Evolutionary conservation across 225 moss, liverwort and hornwort species (phyloP).

Genomic region (Marchantia paleacea): DNA sequence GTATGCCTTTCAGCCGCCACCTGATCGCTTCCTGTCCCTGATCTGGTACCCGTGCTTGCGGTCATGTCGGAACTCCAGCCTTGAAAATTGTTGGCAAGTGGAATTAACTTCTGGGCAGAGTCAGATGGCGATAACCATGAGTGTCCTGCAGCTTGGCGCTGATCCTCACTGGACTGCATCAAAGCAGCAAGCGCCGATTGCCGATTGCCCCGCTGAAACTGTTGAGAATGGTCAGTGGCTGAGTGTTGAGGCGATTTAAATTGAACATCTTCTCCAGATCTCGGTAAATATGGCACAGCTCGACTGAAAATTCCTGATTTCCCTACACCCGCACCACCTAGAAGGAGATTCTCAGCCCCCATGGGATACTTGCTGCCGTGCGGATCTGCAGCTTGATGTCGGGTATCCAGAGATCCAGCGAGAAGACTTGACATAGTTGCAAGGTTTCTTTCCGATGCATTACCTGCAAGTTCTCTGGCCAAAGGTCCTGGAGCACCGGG

Average conservation of each 20-base stretch:
- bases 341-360: slow-evolving; percentile 15
- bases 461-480: slow-evolving; percentile 4
- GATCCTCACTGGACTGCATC: slow-evolving; percentile 29
- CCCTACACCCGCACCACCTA: slow-evolving; percentile 2
- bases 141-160: slow-evolving; percentile 23
- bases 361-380: slow-evolving; percentile 11
- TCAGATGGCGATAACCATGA: slow-evolving; percentile 29
- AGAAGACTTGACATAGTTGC: not conserved
- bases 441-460: slow-evolving; percentile 19
- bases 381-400: slow-evolving; percentile 12
- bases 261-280: slow-evolving; percentile 18
- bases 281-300: slow-evolving; percentile 17
- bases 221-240: slow-evolving; percentile 18
- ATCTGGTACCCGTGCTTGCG: slow-evolving; percentile 21
- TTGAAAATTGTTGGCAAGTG: slow-evolving; percentile 35
- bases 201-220: slow-evolving; percentile 26
- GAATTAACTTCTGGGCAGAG: slow-evolving; percentile 25
- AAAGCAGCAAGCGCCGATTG: slow-evolving; percentile 21
- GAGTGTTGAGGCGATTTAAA: slow-evolving; percentile 13
- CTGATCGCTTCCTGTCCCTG: slow-evolving; percentile 11
- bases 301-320: slow-evolving; percentile 14
- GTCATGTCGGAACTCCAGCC: slow-evolving; percentile 36
- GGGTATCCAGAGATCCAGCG: slow-evolving; percentile 16
- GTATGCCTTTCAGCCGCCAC: slow-evolving; percentile 6
- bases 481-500: not conserved